These are phyloP conservation scores for Lyophyllum decastes DNA, from an alignment of 768 basidiomycete species.

Conservation along the genomic window DNA sequence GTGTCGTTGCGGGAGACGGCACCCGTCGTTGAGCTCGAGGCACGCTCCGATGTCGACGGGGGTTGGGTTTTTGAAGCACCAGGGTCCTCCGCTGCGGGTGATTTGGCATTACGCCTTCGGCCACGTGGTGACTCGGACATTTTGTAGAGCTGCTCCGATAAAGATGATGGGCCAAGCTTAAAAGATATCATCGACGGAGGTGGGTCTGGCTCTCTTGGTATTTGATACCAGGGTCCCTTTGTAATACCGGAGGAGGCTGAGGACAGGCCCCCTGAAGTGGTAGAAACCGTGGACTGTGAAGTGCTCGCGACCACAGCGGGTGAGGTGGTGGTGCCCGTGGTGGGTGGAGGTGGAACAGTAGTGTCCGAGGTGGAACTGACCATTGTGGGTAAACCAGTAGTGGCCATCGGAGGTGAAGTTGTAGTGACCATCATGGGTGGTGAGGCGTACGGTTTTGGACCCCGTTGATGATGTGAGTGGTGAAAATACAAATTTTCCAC, in stretches of 20 bases:
- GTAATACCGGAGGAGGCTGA: conserved; percentile 20
- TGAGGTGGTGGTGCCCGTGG: not conserved
- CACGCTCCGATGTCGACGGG: not conserved
- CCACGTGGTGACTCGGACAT: not conserved
- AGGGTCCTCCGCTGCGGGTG: conserved; percentile 1
- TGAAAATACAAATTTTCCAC: conserved; percentile 84
- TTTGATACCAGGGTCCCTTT: not conserved
- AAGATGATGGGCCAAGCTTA: conserved; percentile 16
- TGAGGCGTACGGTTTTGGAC: conserved; percentile 28
- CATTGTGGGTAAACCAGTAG: too few species aligned
- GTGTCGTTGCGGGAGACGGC: conserved; percentile 1
- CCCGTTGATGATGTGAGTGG: conserved; percentile 59
- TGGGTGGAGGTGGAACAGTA: conserved; percentile 14
- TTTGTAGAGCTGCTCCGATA: conserved; percentile 1
- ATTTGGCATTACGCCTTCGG: conserved; percentile 2
- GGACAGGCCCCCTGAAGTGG: not conserved
- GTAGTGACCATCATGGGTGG: conserved; percentile 24
- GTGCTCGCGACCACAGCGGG: too few species aligned
- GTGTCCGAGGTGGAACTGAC: too few species aligned
- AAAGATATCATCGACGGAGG: conserved; percentile 25
- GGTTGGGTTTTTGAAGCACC: not conserved
- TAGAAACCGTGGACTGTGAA: too few species aligned
- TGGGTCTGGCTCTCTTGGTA: not conserved
- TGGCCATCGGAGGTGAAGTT: conserved; percentile 10
- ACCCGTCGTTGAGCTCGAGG: not conserved